phyloP scores from a whole-genome alignment of 192 early-diverging fungal genomes.

The Pilobolus umbonatus region DNA sequence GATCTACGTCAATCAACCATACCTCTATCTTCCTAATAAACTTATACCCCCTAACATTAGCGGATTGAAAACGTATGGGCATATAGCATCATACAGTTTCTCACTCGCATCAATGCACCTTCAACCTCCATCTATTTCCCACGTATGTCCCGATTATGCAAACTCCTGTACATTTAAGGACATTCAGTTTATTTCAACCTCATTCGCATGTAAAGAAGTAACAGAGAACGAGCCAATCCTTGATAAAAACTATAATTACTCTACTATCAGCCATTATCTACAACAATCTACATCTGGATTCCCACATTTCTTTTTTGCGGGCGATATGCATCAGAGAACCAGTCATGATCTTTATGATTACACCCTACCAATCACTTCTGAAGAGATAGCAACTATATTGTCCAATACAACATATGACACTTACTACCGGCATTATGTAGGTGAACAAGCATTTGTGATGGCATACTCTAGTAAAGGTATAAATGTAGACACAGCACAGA shows the following conservation, averaged over 20 bases:
- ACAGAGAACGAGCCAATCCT: not conserved
- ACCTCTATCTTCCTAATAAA: not conserved
- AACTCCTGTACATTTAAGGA: not conserved
- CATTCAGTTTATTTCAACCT: not conserved
- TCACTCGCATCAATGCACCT: not conserved
- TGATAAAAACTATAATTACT: not conserved
- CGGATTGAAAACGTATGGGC: not conserved
- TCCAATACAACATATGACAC: too few relatives aligned
- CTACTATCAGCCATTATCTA: too few relatives aligned
- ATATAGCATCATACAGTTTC: not conserved
- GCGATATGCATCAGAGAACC: not conserved
- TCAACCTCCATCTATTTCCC: not conserved
- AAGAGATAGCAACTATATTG: too few relatives aligned
- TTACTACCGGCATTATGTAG: slow-evolving; percentile 1
- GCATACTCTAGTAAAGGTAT: not conserved
- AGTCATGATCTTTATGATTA: not conserved
- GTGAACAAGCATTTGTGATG: slow-evolving; percentile 4
- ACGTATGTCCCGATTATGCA: slow-evolving; percentile 2
- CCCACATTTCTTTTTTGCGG: not conserved
- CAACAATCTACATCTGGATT: too few relatives aligned
- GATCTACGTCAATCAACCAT: not conserved
- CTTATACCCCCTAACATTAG: not conserved
- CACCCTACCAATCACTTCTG: too few relatives aligned
- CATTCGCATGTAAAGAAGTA: not conserved
- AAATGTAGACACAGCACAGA: not conserved